These are phyloP conservation scores for Cryptococcus hybrid DNA, from an alignment of 1,284 basidiomycete species.

Conservation along the genomic window DNA sequence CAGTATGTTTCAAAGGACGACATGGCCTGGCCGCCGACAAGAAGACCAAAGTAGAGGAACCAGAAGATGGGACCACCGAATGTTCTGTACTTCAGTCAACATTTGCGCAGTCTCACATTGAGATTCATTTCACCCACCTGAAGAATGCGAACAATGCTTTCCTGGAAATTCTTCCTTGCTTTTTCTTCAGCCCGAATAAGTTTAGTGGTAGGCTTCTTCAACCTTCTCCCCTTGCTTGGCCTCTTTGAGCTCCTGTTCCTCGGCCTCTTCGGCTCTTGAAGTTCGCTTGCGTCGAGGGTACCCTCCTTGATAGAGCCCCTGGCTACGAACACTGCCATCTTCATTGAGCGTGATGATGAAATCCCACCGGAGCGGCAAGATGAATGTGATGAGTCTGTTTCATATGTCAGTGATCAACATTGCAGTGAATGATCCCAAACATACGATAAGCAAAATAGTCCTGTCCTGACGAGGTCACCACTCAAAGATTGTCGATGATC, in stretches of 20 bases:
- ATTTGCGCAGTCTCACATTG: neutral
- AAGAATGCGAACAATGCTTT: conserved; percentile 51
- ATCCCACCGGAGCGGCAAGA: conserved; percentile 62
- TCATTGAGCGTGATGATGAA: conserved; percentile 62
- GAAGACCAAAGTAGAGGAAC: conserved; percentile 38
- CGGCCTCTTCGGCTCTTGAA: conserved; percentile 48
- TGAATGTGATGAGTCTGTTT: conserved; percentile 68
- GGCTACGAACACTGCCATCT: conserved; percentile 50
- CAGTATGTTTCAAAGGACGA: conserved; percentile 58
- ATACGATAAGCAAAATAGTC: conserved; percentile 69
- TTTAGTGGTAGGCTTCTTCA: conserved; percentile 38
- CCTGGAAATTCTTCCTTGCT: conserved; percentile 56
- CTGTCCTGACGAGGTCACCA: conserved; percentile 66
- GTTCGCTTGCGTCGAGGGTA: conserved; percentile 21
- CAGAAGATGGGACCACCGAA: conserved; percentile 52
- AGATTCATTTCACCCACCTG: conserved; percentile 19
- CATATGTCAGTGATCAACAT: conserved; percentile 4
- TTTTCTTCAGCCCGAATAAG: conserved; percentile 62
- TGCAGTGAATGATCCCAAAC: conserved; percentile 40
- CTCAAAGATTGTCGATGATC: conserved; percentile 70
- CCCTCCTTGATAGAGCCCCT: conserved; percentile 39
- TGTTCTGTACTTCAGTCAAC: conserved; percentile 17
- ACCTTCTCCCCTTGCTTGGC: conserved; percentile 34
- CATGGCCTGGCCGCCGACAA: conserved; percentile 36
- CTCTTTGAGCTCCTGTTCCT: conserved; percentile 43